Evolutionary conservation across 169 alveolate genomes (phyloP).

Genomic region (Perkinsus olseni): DNA sequence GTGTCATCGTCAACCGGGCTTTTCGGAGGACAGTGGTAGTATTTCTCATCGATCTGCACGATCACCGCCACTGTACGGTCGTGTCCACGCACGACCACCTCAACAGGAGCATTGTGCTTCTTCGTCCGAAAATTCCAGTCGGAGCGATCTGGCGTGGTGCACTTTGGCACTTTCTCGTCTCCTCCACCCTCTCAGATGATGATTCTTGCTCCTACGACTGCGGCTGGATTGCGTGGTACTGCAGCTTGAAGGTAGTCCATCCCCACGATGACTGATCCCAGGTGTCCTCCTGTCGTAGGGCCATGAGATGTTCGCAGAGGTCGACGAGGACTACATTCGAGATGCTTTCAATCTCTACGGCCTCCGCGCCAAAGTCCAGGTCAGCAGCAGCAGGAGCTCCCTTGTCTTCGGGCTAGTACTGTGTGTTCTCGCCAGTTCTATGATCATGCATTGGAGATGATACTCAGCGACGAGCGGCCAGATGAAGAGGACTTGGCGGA

Average conservation of each 20-base stretch:
- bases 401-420: no score
- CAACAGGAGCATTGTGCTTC: no score
- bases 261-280: neutral
- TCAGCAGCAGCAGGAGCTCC: neutral
- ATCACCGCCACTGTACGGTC: no score
- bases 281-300: no score
- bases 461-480: slow-evolving; percentile 31
- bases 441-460: slow-evolving; percentile 29
- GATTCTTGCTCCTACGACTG: neutral
- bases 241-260: slow-evolving; percentile 19
- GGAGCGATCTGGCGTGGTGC: no score
- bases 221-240: slow-evolving; percentile 38
- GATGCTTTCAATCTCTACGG: slow-evolving; percentile 57
- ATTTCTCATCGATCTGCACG: no score
- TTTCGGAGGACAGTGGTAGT: neutral
- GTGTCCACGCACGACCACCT: no score
- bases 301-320: slow-evolving; percentile 27
- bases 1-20: neutral
- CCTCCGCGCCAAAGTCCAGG: slow-evolving; percentile 31
- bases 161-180: no score
- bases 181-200: neutral
- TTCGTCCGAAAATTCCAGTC: no score
- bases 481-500: slow-evolving; percentile 46
- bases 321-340: slow-evolving; percentile 29
- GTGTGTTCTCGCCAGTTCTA: slow-evolving; percentile 25